These are phyloP conservation scores for Pouteria campechiana DNA, from an alignment of 179 eudicot species.

Conservation along the genomic window DNA sequence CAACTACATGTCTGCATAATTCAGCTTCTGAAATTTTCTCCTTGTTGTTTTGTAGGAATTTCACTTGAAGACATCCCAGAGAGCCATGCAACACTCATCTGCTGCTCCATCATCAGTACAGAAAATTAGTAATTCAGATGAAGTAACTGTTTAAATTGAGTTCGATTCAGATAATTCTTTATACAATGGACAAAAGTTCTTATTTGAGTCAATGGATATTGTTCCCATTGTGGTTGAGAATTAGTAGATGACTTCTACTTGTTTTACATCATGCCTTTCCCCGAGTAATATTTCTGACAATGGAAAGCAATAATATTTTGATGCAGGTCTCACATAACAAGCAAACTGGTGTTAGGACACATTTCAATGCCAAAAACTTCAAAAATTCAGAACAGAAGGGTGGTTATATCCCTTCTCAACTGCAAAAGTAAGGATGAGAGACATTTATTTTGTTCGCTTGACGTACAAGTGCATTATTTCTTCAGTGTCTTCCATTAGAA, in stretches of 20 bases:
- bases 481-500: no score
- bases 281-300: no score
- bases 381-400: no score
- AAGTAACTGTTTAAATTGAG: conserved; percentile 22
- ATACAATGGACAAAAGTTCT: no score
- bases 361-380: no score
- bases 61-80: conserved; percentile 53
- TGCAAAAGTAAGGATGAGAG: no score
- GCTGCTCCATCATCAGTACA: conserved; percentile 22
- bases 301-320: not conserved
- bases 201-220: not conserved
- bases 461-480: no score
- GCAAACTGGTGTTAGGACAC: no score
- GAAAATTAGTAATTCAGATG: conserved; percentile 12
- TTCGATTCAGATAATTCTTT: not conserved
- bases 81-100: conserved; percentile 44
- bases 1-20: not conserved
- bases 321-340: conserved; percentile 26
- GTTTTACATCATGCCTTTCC: not conserved
- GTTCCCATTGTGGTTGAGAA: not conserved
- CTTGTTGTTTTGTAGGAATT: conserved; percentile 37
- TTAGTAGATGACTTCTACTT: not conserved
- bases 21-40: not conserved
- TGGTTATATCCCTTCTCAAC: no score
- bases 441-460: no score